These are phyloP conservation scores for Ceratopteris richardii DNA, from an alignment of 75 land plant species.

Conservation along the genomic window DNA sequence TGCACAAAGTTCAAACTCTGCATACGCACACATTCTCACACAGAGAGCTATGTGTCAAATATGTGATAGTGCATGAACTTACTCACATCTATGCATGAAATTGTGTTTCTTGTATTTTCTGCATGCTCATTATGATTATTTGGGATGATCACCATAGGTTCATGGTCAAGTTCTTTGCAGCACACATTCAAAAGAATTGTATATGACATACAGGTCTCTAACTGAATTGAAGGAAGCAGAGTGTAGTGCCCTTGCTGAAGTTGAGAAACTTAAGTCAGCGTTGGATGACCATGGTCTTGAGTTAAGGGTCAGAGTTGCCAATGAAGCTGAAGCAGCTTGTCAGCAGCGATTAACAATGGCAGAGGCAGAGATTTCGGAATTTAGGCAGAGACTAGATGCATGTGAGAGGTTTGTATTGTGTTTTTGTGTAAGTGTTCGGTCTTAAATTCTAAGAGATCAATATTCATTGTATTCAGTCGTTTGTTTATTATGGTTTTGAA, in stretches of 20 bases:
- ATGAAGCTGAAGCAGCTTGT: conserved; percentile 90
- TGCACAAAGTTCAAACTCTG: too few relatives aligned
- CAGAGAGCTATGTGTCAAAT: too few relatives aligned
- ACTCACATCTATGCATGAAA: too few relatives aligned
- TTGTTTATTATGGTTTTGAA: conserved; percentile 6
- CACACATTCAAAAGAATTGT: too few relatives aligned
- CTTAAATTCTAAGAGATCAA: too few relatives aligned
- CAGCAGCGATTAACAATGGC: conserved; percentile 87
- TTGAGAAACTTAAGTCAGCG: conserved; percentile 68
- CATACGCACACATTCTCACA: too few relatives aligned
- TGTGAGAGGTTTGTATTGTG: conserved; percentile 52
- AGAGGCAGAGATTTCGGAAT: conserved; percentile 88
- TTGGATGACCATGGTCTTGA: conserved; percentile 86
- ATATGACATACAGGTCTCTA: conserved; percentile 67
- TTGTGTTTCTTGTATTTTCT: too few relatives aligned
- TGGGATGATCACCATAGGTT: too few relatives aligned
- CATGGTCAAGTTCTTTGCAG: too few relatives aligned
- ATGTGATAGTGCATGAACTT: too few relatives aligned
- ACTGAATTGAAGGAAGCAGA: conserved; percentile 68
- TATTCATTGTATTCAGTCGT: neutral
- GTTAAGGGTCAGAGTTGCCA: conserved; percentile 82
- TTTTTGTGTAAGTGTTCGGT: neutral
- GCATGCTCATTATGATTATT: too few relatives aligned
- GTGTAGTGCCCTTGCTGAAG: conserved; percentile 75
- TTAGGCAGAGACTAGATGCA: conserved; percentile 63